Base-by-base conservation (phyloP, 306 rosid species). In the Hippophae rhamnoides region DNA sequence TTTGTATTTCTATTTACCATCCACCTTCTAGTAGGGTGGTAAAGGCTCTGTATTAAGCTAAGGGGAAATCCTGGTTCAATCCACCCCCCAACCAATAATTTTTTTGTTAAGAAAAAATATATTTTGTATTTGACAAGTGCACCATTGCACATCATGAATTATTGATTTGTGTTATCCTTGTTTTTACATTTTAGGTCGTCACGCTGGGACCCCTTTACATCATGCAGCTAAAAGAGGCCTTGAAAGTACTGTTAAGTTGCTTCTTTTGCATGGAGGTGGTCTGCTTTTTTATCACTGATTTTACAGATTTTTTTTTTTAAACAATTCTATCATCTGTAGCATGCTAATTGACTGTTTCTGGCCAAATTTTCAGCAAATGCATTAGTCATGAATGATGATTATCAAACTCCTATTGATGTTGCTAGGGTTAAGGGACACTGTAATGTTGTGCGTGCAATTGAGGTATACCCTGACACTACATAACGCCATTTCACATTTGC, bases 211-310 rank as follows among this genome's bases (percentile, higher is more conserved):
- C 72, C 95, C 99, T 26, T 71, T 93, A 59, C 97, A 93, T 67
- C 99, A 93, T 78, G 97, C 99, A 5, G 94, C 99, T 64, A 93
- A 93, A 77, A 82, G 85, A 74, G 97, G 97, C 66, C 86, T 78
- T 62, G 89, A 83, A 38, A 75, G 69, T 58, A 75, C 78, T 68
- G 90, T 86, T 43, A 86, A 80, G 79, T 60, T 92, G 69, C 96
- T 92, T 71, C 90, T 92, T 75, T 57, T 23, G 23, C 77, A 77
- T 73, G 94, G 95, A 86, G 95, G 99, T 93, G 64, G 56, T 69
- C 23, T 64, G n/a, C 41, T 72, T 25, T 18, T 13, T 40, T 10
- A 1, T 14, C 7, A 9, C 13, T 6, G 31, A 14, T 12, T n/a
- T 3, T 25, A 10, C 11, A 13, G 23, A 13, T n/a, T 3, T 61